Evolutionary conservation across 352 stramenopile genomes (phyloP).

Genomic region (Pythium insidiosum): DNA sequence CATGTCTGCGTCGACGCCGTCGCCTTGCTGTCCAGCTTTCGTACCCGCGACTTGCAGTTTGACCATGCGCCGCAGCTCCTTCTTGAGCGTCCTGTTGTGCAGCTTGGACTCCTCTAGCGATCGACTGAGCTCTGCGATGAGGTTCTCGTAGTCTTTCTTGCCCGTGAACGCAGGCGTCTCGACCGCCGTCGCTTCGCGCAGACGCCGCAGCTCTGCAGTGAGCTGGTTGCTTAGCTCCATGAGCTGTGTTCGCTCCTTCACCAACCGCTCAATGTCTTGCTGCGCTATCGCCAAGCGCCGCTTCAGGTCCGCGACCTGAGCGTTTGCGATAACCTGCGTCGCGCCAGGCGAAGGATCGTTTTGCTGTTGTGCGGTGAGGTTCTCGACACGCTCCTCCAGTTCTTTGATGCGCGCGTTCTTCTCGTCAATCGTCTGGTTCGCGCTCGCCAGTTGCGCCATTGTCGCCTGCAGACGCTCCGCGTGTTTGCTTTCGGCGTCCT

Average conservation of each 20-base stretch:
- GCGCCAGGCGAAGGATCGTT: conserved; percentile 7
- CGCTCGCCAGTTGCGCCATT: too few species aligned
- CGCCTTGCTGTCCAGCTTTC: conserved; percentile 1
- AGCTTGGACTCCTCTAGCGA: conserved; percentile 59
- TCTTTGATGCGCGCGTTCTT: conserved; percentile 38
- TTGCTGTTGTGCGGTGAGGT: conserved; percentile 10
- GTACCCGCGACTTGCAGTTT: conserved; percentile 47
- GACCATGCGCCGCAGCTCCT: conserved; percentile 62
- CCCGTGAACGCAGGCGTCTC: conserved; percentile 30
- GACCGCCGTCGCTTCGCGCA: conserved; percentile 11
- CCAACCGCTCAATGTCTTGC: conserved; percentile 51
- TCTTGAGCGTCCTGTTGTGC: conserved; percentile 81
- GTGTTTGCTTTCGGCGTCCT: conserved; percentile 11
- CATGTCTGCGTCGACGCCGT: not conserved
- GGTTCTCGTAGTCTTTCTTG: conserved; percentile 66
- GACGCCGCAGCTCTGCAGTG: conserved; percentile 42
- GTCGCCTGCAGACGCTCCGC: not conserved
- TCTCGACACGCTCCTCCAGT: conserved; percentile 23
- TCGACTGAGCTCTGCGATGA: conserved; percentile 56
- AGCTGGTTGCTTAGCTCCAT: conserved; percentile 82
- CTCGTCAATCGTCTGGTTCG: conserved; percentile 25
- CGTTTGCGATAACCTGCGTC: conserved; percentile 16
- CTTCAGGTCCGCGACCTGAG: conserved; percentile 31
- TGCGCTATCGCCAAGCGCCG: conserved; percentile 34
- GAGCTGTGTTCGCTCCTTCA: conserved; percentile 53